Evolutionary conservation across 306 rosid species (phyloP).

Genomic region (Morella rubra): DNA sequence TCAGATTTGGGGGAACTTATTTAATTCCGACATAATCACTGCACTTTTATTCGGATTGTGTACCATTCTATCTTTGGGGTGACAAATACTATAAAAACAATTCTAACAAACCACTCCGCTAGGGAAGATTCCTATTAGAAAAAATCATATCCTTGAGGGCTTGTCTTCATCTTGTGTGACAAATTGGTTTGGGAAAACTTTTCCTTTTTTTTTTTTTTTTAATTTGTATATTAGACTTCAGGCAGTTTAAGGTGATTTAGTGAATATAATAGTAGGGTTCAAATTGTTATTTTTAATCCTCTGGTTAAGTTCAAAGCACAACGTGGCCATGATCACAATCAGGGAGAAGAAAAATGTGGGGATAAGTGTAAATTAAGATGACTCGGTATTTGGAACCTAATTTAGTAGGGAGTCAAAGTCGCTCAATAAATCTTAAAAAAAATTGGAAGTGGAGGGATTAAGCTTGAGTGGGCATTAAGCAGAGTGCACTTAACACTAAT

Average conservation of each 20-base stretch:
- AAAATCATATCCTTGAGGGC: background rate
- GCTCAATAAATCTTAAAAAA: background rate
- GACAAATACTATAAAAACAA: background rate
- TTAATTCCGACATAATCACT: background rate
- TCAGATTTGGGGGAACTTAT: too few species aligned
- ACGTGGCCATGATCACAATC: background rate
- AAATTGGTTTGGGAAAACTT: background rate
- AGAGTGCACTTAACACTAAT: background rate
- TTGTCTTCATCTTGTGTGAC: background rate
- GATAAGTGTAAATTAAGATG: background rate
- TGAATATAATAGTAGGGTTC: too few species aligned
- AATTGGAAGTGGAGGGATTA: background rate
- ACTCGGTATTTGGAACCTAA: background rate
- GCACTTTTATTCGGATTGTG: background rate
- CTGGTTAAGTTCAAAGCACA: background rate
- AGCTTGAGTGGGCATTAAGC: too few species aligned
- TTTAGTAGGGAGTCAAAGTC: background rate
- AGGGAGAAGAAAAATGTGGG: too few species aligned
- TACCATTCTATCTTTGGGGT: background rate
- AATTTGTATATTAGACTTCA: background rate
- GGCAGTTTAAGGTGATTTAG: too few species aligned
- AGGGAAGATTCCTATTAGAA: background rate
- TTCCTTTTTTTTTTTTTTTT: background rate
- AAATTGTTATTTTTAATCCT: too few species aligned
- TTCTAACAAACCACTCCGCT: background rate